Percentiles rank a stretch among this genome's conserved stretches.
phyloP scores from a whole-genome alignment of 257 asterid species.

The Gardenia jasminoides region DNA sequence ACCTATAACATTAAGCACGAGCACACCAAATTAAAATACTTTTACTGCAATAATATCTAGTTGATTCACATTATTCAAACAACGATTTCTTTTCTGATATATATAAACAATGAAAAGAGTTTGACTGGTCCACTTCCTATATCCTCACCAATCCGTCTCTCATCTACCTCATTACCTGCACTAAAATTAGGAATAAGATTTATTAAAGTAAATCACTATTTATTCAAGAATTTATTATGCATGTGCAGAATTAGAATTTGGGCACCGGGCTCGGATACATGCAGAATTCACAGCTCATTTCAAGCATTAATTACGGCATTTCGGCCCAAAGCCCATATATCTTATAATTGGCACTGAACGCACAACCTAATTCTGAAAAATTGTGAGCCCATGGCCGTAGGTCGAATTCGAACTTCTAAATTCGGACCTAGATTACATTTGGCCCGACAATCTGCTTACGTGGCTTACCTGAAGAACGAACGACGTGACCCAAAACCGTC shows the following conservation, averaged over 20 bases:
- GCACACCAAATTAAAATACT: not conserved
- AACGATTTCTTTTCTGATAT: not conserved
- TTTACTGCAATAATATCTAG: not conserved
- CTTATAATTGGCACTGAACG: no score
- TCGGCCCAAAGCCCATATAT: not conserved
- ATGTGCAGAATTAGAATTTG: not conserved
- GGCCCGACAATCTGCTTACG: constrained; percentile 3
- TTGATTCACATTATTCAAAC: no score
- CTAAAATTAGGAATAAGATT: not conserved
- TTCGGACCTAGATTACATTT: not conserved
- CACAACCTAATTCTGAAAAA: not conserved
- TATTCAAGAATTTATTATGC: not conserved
- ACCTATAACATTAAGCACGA: not conserved
- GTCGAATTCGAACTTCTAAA: not conserved
- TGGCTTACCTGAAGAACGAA: constrained; percentile 3
- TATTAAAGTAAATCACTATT: not conserved
- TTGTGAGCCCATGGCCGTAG: not conserved
- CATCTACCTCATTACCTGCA: not conserved
- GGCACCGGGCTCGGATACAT: not conserved
- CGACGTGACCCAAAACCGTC: not conserved
- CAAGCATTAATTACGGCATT: not conserved
- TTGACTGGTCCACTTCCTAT: not conserved
- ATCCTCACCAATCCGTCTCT: not conserved
- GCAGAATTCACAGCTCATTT: not conserved
- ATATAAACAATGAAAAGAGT: not conserved